Percentiles rank a stretch among this genome's conserved stretches.
phyloP scores from a whole-genome alignment of 108 stramenopile species.

The Nannochloropsis salina region DNA sequence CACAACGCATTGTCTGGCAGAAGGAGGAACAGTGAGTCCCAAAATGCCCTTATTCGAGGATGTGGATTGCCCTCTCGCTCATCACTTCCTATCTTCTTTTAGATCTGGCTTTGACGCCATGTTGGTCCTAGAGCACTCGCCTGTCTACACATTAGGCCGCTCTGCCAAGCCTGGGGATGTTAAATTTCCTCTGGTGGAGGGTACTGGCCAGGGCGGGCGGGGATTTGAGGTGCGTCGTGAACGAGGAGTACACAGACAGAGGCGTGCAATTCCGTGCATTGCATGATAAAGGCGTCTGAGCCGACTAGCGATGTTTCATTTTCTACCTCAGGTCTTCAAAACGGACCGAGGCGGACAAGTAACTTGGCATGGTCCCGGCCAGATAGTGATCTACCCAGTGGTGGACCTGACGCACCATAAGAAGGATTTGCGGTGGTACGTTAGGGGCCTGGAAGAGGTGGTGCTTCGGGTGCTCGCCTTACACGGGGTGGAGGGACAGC shows the following conservation, averaged over 20 bases:
- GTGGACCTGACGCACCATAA: slow-evolving; percentile 76
- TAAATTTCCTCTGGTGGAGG: not conserved
- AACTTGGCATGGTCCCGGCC: slow-evolving; percentile 98
- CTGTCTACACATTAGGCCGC: slow-evolving; percentile 94
- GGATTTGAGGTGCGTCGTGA: not conserved
- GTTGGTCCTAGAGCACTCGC: slow-evolving; percentile 84
- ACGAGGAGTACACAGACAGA: not conserved
- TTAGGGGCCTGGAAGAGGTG: slow-evolving; percentile 80
- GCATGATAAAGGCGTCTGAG: slow-evolving; percentile 6
- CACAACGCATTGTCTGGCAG: slow-evolving; percentile 44
- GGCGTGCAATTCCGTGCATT: not conserved
- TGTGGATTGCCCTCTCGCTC: not conserved
- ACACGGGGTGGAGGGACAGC: slow-evolving; percentile 27
- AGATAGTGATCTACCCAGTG: slow-evolving; percentile 88
- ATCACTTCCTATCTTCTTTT: not conserved
- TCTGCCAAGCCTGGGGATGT: slow-evolving; percentile 58
- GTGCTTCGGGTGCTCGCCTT: slow-evolving; percentile 26
- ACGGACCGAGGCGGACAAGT: slow-evolving; percentile 94
- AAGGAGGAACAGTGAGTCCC: slow-evolving; percentile 8
- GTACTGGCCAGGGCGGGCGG: not conserved
- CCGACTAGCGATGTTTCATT: slow-evolving; percentile 19
- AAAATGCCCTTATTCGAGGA: not conserved
- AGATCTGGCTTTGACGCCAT: slow-evolving; percentile 50
- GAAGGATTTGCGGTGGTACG: slow-evolving; percentile 95
- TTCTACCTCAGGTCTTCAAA: slow-evolving; percentile 49